Percentiles rank a stretch among this genome's conserved stretches.
These are phyloP conservation scores for Diaporthe ilicicola DNA, from an alignment of 2,329 filamentous ascomycete species.

Conservation along the genomic window DNA sequence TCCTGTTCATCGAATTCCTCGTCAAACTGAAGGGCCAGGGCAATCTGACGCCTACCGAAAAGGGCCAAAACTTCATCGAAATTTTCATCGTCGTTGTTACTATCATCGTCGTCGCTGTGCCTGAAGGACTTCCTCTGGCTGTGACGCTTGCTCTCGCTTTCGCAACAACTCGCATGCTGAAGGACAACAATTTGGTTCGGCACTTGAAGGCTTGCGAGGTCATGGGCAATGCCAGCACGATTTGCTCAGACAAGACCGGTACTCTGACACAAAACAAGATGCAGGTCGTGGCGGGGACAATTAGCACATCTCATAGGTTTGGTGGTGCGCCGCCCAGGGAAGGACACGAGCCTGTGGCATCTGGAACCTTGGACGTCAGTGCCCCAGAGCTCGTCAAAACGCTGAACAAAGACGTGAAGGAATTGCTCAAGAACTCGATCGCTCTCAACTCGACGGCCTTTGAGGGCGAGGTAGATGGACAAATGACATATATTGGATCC, in stretches of 20 bases:
- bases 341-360: slow-evolving; percentile 31
- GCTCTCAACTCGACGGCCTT: slow-evolving; percentile 78
- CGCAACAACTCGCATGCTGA: slow-evolving; percentile 79
- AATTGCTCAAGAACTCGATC: slow-evolving; percentile 67
- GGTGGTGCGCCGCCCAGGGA: slow-evolving; percentile 46
- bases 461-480: slow-evolving; percentile 75
- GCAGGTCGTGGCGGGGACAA: slow-evolving; percentile 69
- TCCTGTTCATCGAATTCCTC: slow-evolving; percentile 86
- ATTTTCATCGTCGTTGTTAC: slow-evolving; percentile 83
- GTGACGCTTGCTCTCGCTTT: slow-evolving; percentile 82
- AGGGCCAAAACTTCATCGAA: slow-evolving; percentile 80
- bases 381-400: slow-evolving; percentile 56
- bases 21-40: slow-evolving; percentile 66
- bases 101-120: slow-evolving; percentile 82
- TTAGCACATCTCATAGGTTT: slow-evolving; percentile 65
- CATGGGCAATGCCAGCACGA: slow-evolving; percentile 80
- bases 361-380: slow-evolving; percentile 44
- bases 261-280: slow-evolving; percentile 75
- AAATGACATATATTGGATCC: slow-evolving; percentile 74
- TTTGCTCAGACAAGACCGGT: slow-evolving; percentile 75
- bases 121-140: slow-evolving; percentile 78
- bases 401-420: slow-evolving; percentile 57
- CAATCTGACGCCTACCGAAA: slow-evolving; percentile 67
- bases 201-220: slow-evolving; percentile 82
- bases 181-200: slow-evolving; percentile 79